Evolutionary conservation across 805 yeast genomes (phyloP).

Genomic region (Wickerhamiella vanderwaltii): DNA sequence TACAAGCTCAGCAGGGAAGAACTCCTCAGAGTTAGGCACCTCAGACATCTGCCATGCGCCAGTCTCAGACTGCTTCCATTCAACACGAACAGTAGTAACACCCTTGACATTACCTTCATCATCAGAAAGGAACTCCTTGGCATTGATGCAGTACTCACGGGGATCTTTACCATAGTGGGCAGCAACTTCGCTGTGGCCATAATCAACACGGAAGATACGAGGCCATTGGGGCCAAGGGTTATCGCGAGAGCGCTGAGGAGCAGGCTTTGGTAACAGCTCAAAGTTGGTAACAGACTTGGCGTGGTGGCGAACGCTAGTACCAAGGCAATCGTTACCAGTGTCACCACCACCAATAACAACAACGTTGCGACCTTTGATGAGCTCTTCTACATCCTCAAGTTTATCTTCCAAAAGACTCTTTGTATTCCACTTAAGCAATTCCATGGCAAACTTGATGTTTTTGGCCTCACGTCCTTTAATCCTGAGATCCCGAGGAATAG

Average conservation of each 20-base stretch:
- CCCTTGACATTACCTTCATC: slow-evolving; percentile 92
- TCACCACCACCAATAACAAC: slow-evolving; percentile 99
- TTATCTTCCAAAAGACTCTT: slow-evolving; percentile 74
- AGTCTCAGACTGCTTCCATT: slow-evolving; percentile 89
- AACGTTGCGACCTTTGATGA: slow-evolving; percentile 74
- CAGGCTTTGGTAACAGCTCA: slow-evolving; percentile 88
- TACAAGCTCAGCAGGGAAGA: slow-evolving; percentile 89
- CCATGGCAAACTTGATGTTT: slow-evolving; percentile 92
- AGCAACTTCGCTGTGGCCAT: slow-evolving; percentile 91
- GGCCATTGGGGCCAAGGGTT: slow-evolving; percentile 99
- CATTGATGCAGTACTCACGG: slow-evolving; percentile 87
- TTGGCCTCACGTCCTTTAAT: slow-evolving; percentile 88
- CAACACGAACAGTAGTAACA: slow-evolving; percentile 91
- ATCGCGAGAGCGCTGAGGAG: slow-evolving; percentile 73
- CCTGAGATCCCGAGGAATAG: slow-evolving; percentile 88
- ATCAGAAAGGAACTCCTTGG: slow-evolving; percentile 92
- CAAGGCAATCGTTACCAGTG: slow-evolving; percentile 97
- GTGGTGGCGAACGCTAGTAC: slow-evolving; percentile 94
- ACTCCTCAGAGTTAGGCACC: slow-evolving; percentile 86
- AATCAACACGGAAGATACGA: slow-evolving; percentile 90
- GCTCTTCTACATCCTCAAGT: slow-evolving; percentile 60
- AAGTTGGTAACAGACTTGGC: slow-evolving; percentile 89
- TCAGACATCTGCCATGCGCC: slow-evolving; percentile 99
- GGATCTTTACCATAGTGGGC: slow-evolving; percentile 96
- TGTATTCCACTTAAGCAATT: slow-evolving; percentile 76